These are phyloP conservation scores for Zangia roseola DNA, from an alignment of 768 basidiomycete genomes.

Conservation along the genomic window DNA sequence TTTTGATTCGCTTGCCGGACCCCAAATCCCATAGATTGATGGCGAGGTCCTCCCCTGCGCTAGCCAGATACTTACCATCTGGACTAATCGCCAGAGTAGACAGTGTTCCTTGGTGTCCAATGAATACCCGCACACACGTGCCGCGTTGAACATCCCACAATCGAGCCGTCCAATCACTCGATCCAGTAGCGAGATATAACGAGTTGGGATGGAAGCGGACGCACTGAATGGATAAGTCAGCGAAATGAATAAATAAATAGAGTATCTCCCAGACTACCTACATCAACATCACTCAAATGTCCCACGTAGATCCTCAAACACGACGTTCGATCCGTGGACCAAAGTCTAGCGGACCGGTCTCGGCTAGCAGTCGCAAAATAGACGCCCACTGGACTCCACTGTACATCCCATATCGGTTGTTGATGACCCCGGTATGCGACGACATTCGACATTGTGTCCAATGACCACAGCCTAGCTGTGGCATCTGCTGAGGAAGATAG, in stretches of 20 bases:
- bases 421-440: slow-evolving; percentile 95
- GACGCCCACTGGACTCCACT: slow-evolving; percentile 98
- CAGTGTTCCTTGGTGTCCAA: slow-evolving; percentile 90
- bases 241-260: background rate
- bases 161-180: slow-evolving; percentile 93
- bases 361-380: slow-evolving; percentile 97
- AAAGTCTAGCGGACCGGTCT: slow-evolving; percentile 91
- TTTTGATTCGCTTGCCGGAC: slow-evolving; percentile 92
- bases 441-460: slow-evolving; percentile 91
- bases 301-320: slow-evolving; percentile 92
- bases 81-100: slow-evolving; percentile 87
- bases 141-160: slow-evolving; percentile 99
- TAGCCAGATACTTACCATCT: slow-evolving; percentile 92
- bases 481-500: slow-evolving; percentile 92
- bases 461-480: slow-evolving; percentile 89
- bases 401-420: slow-evolving; percentile 98
- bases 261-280: slow-evolving; percentile 42
- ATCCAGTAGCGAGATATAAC: slow-evolving; percentile 94
- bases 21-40: slow-evolving; percentile 97
- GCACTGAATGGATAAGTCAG: slow-evolving; percentile 53
- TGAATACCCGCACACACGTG: slow-evolving; percentile 89
- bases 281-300: slow-evolving; percentile 95
- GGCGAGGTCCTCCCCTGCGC: slow-evolving; percentile 86
- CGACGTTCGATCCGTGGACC: slow-evolving; percentile 90
- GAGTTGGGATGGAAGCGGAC: slow-evolving; percentile 97